Base-by-base conservation (phyloP, 495 filamentous ascomycete genomes). In the Pseudevernia furfuracea region DNA sequence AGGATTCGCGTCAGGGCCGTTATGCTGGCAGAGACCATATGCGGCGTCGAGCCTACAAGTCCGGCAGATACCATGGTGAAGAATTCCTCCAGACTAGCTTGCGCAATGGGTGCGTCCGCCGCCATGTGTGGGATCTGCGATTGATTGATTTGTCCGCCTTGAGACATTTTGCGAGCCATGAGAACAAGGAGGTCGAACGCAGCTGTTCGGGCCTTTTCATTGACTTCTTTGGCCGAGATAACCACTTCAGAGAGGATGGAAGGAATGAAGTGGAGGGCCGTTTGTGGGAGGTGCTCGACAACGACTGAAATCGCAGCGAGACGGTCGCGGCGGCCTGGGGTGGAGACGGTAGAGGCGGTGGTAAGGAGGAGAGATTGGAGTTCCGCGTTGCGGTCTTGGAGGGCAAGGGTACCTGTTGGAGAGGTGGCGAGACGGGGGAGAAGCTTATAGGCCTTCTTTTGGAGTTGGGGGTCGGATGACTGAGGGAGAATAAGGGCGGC, bases 391-490 rank as follows among this genome's bases (percentile, higher is more conserved):
- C 91, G 86, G 66, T 89, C 85, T 66, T 81, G 68, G 9, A 98
- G 81, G 19, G 92, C 91, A 8, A 76, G 76, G 41, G 79, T 80
- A 21, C 95, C 95, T 36, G 76, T 80, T n/a, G 85, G 81, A 10
- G 91, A 92, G 38, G 89, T 85, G 4, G 89, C 87, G 52, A 98
- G 82, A 38, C 93, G 85, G 11, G 94, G 93, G 61, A 98, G 91
- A 58, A 98, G 80, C 75, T 97, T 97, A 80, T 97, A 98, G 5
- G 94, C 93, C 77, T 98, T 98, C 84, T 98, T 98, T 74, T 97
- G 91, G n/a, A 98, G 80, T 71, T 97, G 93, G 34, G 94, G 88
- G 67, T 97, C 95, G 19, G 52, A 71, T 38, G 72, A 74, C 67
- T 85, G 87, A 68, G 87, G 84, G 62, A 97, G 82, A 59, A 96